These are phyloP conservation scores for Thinopyrum elongatum DNA, from an alignment of 176 grass and related monocot species.

Conservation along the genomic window DNA sequence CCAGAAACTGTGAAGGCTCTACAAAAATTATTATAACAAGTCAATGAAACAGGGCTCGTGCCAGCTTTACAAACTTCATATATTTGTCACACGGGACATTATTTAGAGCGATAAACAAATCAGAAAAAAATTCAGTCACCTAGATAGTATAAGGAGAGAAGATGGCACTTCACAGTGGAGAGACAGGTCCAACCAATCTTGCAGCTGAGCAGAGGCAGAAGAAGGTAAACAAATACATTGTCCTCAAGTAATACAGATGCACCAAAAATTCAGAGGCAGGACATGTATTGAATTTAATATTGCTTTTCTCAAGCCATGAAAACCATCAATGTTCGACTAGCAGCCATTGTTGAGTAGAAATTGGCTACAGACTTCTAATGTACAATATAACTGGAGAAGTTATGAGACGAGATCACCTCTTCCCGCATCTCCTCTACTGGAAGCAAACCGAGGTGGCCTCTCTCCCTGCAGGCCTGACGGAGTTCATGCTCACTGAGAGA, in stretches of 20 bases:
- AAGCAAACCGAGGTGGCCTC: neutral
- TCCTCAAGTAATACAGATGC: neutral
- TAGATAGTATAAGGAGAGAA: constrained; percentile 8
- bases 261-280: neutral
- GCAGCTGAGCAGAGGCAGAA: neutral
- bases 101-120: neutral
- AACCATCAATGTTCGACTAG: neutral
- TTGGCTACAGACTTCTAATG: neutral
- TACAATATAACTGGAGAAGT: neutral
- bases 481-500: neutral
- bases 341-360: neutral
- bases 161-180: neutral
- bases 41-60: neutral
- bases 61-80: neutral
- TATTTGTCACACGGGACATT: neutral
- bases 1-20: neutral
- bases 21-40: neutral
- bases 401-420: neutral
- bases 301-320: neutral
- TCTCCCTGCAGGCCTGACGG: constrained; percentile 3
- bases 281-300: neutral
- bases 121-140: neutral
- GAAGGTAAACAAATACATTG: neutral
- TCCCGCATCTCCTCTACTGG: neutral
- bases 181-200: constrained; percentile 13